Evolutionary conservation across 1,284 basidiomycete genomes (phyloP), one percentile per base, ranked within the genome.

Genomic region (Inonotus obliquus): DNA sequence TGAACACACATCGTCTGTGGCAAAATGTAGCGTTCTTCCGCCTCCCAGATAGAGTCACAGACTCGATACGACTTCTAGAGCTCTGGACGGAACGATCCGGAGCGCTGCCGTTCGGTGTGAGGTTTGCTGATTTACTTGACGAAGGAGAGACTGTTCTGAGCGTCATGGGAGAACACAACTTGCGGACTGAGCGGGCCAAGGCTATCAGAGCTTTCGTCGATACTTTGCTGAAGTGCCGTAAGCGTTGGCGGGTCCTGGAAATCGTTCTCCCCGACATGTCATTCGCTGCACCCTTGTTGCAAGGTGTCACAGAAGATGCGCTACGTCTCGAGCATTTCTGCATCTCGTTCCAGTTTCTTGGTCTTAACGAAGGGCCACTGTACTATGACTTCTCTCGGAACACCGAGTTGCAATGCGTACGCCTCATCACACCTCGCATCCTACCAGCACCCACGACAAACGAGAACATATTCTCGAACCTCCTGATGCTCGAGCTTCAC

Each of bases 1-100:
- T 57, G n/a, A 45, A 41, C 13, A 57, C 60, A 9, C 60, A 41
- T 35, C 27, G 55, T 10, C 47, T 62, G 10, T 62, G 60, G 60
- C 32, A 45, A 51, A 45, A 17, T 29, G 21, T 62, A 2, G n/a
- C 9, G 14, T 39, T 62, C 23, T 14, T 21, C 21, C 37, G 45
- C 19, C 10, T 10, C 17, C 29, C 25, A 11, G 49, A 37, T 7
- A 6, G 51, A 27, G 52, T 60, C 51, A 19, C 14, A 13, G 48
- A 52, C 21, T 32, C 21, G 3, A 52, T 32, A 1, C n/a, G 11
- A 4, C 57, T 59, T 11, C 38, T 59, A 35, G 37, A 59, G 14
- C 37, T 59, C 19, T 59, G 57, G 57, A 59, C 51, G 17, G 45
- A 29, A 11, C 14, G 57, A 37, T 59, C 57, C 11, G 57, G 47